phyloP scores from a whole-genome alignment of 2,329 filamentous ascomycete genomes.

The Ceratocystis huliohia region DNA sequence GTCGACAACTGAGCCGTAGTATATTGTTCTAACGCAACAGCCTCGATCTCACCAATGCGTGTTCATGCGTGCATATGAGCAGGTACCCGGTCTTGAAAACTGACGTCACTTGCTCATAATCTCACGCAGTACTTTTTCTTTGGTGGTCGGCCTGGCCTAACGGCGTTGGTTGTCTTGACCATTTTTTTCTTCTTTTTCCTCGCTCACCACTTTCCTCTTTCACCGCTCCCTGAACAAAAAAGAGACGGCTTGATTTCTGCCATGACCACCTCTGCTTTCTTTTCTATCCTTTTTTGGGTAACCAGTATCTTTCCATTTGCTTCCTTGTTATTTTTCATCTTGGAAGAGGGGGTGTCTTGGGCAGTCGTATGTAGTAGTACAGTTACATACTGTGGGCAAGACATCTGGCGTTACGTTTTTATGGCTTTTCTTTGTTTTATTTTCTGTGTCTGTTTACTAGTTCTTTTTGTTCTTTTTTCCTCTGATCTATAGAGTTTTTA shows the following conservation, averaged over 20 bases:
- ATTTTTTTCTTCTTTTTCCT: conserved; percentile 12
- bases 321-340: neutral
- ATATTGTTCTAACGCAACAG: neutral
- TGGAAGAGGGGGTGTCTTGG: conserved; percentile 10
- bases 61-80: neutral
- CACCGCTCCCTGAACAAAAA: neutral
- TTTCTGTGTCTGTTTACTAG: neutral
- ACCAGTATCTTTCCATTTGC: conserved; percentile 7
- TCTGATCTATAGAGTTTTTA: conserved; percentile 10
- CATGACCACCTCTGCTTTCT: conserved; percentile 4
- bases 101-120: neutral
- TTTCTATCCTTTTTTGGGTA: neutral
- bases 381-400: conserved; percentile 8
- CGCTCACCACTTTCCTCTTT: neutral
- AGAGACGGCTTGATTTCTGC: neutral
- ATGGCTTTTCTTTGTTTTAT: conserved; percentile 11
- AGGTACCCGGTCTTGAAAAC: neutral
- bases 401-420: conserved; percentile 15
- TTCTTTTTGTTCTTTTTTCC: conserved; percentile 5
- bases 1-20: neutral
- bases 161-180: conserved; percentile 11
- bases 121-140: neutral
- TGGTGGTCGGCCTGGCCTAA: neutral
- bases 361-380: conserved; percentile 9
- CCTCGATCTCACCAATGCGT: neutral